Conservation (phyloP, 225 moss, liverwort and hornwort genomes). For the Marchantia polymorpha region DNA sequence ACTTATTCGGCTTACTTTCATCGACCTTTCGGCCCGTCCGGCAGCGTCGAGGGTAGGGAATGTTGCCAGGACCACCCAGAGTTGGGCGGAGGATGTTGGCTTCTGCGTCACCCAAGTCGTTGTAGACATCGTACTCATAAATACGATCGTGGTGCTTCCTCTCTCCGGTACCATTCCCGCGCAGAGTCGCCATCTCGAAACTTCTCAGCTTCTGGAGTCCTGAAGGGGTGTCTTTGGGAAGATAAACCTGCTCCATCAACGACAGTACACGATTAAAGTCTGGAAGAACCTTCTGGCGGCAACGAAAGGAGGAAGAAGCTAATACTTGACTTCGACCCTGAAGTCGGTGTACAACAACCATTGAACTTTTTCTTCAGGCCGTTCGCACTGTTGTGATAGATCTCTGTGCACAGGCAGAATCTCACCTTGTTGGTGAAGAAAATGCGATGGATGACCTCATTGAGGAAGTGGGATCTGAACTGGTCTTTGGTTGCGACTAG, state of each 20-base stretch:
- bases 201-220: constrained; percentile 39
- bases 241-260: constrained; percentile 38
- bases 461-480: not conserved
- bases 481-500: not conserved
- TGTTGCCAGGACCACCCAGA: constrained; percentile 48
- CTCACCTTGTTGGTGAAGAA: constrained; percentile 63
- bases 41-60: constrained; percentile 56
- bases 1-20: constrained; percentile 8
- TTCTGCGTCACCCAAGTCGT: constrained; percentile 49
- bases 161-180: constrained; percentile 53
- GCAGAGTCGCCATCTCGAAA: constrained; percentile 41
- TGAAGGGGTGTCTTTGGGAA: constrained; percentile 59
- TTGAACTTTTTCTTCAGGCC: too few relatives aligned
- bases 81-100: constrained; percentile 10
- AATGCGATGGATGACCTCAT: constrained; percentile 41
- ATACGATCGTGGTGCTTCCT: constrained; percentile 52
- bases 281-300: too few relatives aligned
- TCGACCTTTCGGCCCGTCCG: constrained; percentile 42
- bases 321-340: too few relatives aligned
- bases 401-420: not conserved
- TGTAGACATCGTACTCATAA: constrained; percentile 60
- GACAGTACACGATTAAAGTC: not conserved
- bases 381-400: too few relatives aligned
- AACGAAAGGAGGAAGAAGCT: too few relatives aligned
- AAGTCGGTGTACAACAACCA: too few relatives aligned